phyloP scores from a whole-genome alignment of 805 yeast species.

The Barnettozyma populi region DNA sequence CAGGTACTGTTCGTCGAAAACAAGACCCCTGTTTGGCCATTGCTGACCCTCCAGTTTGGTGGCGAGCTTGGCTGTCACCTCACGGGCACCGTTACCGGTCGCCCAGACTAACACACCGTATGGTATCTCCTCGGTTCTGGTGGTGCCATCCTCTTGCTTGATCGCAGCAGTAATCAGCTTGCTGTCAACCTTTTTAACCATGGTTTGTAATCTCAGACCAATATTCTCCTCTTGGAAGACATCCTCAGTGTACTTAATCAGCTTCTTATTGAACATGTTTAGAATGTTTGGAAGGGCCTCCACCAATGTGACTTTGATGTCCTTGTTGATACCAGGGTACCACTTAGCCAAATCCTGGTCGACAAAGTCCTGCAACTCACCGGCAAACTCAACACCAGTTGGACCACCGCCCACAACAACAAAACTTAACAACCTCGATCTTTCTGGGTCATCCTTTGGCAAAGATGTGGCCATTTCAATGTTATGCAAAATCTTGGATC shows the following conservation, averaged over 20 bases:
- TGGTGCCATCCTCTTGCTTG: conserved; percentile 66
- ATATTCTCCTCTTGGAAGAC: conserved; percentile 49
- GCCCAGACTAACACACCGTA: conserved; percentile 97
- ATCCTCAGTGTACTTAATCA: conserved; percentile 38
- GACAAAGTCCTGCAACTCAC: conserved; percentile 91
- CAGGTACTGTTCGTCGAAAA: conserved; percentile 64
- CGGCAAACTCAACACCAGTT: conserved; percentile 96
- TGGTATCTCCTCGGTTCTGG: conserved; percentile 56
- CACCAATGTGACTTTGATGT: conserved; percentile 77
- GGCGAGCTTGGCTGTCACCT: conserved; percentile 60
- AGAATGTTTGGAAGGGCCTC: conserved; percentile 90
- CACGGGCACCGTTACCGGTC: conserved; percentile 89
- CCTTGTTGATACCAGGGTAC: conserved; percentile 82
- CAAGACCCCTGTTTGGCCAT: conserved; percentile 80
- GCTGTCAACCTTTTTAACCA: conserved; percentile 81
- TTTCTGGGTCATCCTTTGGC: conserved; percentile 72
- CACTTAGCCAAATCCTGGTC: conserved; percentile 84
- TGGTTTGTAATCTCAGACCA: conserved; percentile 75
- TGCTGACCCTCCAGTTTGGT: conserved; percentile 71
- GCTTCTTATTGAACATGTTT: conserved; percentile 41
- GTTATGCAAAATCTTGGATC: conserved; percentile 77
- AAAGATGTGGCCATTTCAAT: conserved; percentile 84
- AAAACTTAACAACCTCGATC: conserved; percentile 78
- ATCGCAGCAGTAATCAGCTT: conserved; percentile 66
- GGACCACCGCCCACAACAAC: conserved; percentile 98